phyloP scores from a whole-genome alignment of 139 green algal genomes.

The Micromonas commoda region DNA sequence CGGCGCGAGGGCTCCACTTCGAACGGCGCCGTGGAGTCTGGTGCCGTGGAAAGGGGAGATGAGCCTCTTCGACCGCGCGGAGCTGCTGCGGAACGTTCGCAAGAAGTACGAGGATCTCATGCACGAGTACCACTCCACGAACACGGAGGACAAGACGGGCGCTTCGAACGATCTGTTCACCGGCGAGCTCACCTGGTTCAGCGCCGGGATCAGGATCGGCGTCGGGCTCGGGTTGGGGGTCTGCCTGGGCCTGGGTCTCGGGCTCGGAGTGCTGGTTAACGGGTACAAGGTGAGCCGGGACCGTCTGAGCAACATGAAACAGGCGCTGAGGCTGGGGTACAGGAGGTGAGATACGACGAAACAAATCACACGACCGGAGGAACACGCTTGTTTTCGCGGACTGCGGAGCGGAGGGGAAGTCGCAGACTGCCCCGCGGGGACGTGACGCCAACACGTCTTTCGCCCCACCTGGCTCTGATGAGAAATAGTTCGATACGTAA shows the following conservation, averaged over 20 bases:
- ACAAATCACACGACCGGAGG: too few relatives aligned
- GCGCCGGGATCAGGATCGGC: slow-evolving; percentile 7
- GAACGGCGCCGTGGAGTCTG: background rate
- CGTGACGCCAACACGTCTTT: too few relatives aligned
- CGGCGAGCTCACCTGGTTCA: slow-evolving; percentile 21
- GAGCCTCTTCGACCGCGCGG: background rate
- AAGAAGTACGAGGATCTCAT: background rate
- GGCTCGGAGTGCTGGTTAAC: slow-evolving; percentile 22
- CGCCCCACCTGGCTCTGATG: too few relatives aligned
- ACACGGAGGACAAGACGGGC: background rate
- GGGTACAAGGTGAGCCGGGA: background rate
- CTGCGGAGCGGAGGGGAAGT: too few relatives aligned
- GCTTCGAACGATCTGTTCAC: background rate
- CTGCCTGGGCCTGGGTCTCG: slow-evolving; percentile 21
- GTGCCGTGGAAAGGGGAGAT: background rate
- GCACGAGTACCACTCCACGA: background rate
- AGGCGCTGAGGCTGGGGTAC: too few relatives aligned
- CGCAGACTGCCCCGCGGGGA: too few relatives aligned
- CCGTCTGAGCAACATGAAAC: background rate
- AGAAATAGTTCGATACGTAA: too few relatives aligned
- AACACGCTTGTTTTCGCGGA: too few relatives aligned
- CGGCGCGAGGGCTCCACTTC: too few relatives aligned
- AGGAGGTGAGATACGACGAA: too few relatives aligned
- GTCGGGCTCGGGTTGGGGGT: slow-evolving; percentile 25
- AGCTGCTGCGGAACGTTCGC: background rate